Evolutionary conservation across 495 filamentous ascomycete species (phyloP).

Genomic region (Neurospora sp.): DNA sequence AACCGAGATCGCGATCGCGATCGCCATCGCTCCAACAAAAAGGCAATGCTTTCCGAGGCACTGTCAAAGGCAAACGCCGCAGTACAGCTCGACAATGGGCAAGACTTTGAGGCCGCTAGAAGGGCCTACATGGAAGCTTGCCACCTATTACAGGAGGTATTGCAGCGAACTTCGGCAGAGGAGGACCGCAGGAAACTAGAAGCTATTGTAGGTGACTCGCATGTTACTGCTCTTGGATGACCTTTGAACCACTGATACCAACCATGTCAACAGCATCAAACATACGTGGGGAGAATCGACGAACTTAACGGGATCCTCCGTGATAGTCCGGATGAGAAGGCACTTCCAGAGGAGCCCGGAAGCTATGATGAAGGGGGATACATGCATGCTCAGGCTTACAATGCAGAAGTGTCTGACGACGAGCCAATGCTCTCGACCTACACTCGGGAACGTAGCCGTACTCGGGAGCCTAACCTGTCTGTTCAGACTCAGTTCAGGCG

Average conservation of each 20-base stretch:
- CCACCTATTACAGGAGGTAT: constrained; percentile 71
- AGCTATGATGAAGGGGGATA: constrained; percentile 49
- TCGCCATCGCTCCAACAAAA: constrained; percentile 28
- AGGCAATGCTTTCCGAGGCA: constrained; percentile 86
- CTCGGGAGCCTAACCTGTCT: background rate
- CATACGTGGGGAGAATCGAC: constrained; percentile 77
- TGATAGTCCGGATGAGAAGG: constrained; percentile 52
- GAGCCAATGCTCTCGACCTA: constrained; percentile 25
- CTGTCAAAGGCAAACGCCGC: constrained; percentile 92
- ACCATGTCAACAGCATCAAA: constrained; percentile 51
- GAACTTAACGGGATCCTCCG: constrained; percentile 68
- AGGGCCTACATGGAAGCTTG: constrained; percentile 89
- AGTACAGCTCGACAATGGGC: constrained; percentile 86
- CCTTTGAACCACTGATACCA: background rate
- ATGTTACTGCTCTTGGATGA: background rate
- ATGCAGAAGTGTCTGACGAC: constrained; percentile 33
- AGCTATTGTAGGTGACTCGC: constrained; percentile 64
- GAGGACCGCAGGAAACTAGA: constrained; percentile 82
- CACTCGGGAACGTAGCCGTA: background rate
- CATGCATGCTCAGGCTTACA: constrained; percentile 30
- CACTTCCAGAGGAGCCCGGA: constrained; percentile 66
- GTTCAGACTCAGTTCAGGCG: background rate
- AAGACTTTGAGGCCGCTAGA: constrained; percentile 87
- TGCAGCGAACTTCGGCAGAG: constrained; percentile 66
- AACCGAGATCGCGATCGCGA: constrained; percentile 6